Percentiles rank a stretch among this genome's conserved stretches.
Evolutionary conservation across 805 yeast genomes (phyloP).

Genomic region (Lipomyces kockii): DNA sequence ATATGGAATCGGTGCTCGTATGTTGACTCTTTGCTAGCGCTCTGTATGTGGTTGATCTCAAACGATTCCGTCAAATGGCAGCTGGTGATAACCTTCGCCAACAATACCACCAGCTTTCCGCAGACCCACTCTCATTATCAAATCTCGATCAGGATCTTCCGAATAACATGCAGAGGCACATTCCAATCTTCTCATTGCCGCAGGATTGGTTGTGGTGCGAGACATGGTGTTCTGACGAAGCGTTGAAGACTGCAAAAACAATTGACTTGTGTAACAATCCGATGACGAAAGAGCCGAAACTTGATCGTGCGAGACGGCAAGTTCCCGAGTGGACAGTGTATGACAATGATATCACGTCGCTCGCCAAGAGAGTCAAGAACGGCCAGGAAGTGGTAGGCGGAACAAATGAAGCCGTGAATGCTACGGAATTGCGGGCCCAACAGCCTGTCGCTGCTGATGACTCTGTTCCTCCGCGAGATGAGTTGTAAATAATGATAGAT

Average conservation of each 20-base stretch:
- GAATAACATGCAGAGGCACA: slow-evolving; percentile 72
- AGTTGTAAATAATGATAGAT: slow-evolving; percentile 4
- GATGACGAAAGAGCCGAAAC: slow-evolving; percentile 74
- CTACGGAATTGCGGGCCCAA: neutral
- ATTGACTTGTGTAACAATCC: slow-evolving; percentile 88
- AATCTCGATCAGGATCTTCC: slow-evolving; percentile 92
- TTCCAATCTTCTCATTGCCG: slow-evolving; percentile 74
- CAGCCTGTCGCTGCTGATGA: slow-evolving; percentile 1
- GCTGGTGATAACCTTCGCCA: slow-evolving; percentile 83
- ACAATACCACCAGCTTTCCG: slow-evolving; percentile 81
- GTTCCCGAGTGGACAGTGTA: slow-evolving; percentile 78
- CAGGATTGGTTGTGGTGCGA: slow-evolving; percentile 94
- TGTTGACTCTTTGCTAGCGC: slow-evolving; percentile 56
- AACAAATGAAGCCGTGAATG: slow-evolving; percentile 6
- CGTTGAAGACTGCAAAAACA: slow-evolving; percentile 66
- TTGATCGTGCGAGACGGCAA: slow-evolving; percentile 74
- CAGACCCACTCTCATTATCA: slow-evolving; percentile 76
- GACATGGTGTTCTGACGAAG: slow-evolving; percentile 81
- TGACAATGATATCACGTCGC: slow-evolving; percentile 57
- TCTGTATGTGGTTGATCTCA: slow-evolving; percentile 77
- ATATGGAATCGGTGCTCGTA: neutral
- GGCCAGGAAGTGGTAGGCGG: slow-evolving; percentile 27
- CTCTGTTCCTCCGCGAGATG: slow-evolving; percentile 5
- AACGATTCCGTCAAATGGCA: slow-evolving; percentile 61
- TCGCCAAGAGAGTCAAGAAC: slow-evolving; percentile 38